Conservation (phyloP, 225 moss, liverwort and hornwort genomes). For the Thuidium tamariscinum region DNA sequence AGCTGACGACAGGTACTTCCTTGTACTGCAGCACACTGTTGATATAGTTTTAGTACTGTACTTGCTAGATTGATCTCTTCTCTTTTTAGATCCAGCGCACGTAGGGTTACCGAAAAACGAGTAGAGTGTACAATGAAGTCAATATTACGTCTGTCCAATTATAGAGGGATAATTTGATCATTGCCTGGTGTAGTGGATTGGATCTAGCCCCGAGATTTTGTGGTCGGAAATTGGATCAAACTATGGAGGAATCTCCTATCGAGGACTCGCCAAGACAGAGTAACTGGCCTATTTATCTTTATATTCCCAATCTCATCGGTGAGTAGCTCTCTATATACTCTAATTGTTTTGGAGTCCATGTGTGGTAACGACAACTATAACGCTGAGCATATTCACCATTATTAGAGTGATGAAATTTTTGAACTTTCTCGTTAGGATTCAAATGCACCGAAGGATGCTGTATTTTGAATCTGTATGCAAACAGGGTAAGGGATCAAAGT, state of each 20-base stretch:
- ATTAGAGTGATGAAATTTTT: not conserved
- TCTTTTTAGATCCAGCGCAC: not conserved
- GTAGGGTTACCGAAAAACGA: not conserved
- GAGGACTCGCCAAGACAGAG: constrained; percentile 8
- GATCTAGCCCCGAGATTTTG: not conserved
- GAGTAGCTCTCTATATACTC: not conserved
- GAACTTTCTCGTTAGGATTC: not conserved
- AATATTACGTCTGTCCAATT: not conserved
- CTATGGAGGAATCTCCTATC: constrained; percentile 5
- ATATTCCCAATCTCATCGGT: constrained; percentile 53
- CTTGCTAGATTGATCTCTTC: not conserved
- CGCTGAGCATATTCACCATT: not conserved
- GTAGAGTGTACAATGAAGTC: no score
- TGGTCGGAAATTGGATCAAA: not conserved
- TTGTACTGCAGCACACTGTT: not conserved
- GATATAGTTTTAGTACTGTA: not conserved
- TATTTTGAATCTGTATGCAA: not conserved
- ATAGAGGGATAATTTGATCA: not conserved
- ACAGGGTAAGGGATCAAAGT: not conserved
- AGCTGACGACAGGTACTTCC: not conserved
- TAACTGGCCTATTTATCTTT: constrained; percentile 51
- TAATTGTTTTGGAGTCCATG: not conserved
- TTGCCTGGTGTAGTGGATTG: not conserved
- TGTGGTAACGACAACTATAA: not conserved
- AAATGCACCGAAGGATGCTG: not conserved